These are phyloP conservation scores for Actinidia polygama DNA, from an alignment of 179 eudicot species.

Conservation along the genomic window DNA sequence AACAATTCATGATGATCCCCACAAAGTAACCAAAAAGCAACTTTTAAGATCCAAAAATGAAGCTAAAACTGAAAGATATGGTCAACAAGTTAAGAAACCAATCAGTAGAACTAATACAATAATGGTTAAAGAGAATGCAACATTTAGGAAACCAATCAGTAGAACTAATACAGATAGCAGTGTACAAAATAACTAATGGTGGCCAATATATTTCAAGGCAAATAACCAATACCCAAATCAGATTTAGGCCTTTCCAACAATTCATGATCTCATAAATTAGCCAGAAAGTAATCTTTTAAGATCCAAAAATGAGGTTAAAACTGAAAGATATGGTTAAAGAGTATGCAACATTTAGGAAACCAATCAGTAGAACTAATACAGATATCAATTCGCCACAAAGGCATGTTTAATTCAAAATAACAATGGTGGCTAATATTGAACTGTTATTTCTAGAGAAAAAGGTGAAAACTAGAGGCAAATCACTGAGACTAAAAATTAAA, in stretches of 20 bases:
- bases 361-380: background rate
- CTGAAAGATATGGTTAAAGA: background rate
- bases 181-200: background rate
- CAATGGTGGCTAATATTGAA: background rate
- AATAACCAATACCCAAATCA: no score
- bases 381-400: background rate
- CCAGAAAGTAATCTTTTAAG: background rate
- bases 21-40: no score
- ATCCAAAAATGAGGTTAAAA: background rate
- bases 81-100: background rate
- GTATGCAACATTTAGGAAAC: background rate
- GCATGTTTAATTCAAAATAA: background rate
- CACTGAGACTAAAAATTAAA: background rate
- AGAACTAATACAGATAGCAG: background rate
- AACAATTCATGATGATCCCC: no score
- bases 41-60: background rate
- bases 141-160: background rate
- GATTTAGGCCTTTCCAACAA: no score
- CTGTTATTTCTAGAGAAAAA: slow-evolving; percentile 6
- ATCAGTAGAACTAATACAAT: background rate
- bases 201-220: background rate
- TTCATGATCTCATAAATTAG: no score
- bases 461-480: background rate
- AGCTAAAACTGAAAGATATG: background rate
- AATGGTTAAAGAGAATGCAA: background rate